Percentiles rank a stretch among this genome's conserved stretches.
These are phyloP conservation scores for Beauveria sp. DNA, from an alignment of 2,329 filamentous ascomycete species.

Conservation along the genomic window DNA sequence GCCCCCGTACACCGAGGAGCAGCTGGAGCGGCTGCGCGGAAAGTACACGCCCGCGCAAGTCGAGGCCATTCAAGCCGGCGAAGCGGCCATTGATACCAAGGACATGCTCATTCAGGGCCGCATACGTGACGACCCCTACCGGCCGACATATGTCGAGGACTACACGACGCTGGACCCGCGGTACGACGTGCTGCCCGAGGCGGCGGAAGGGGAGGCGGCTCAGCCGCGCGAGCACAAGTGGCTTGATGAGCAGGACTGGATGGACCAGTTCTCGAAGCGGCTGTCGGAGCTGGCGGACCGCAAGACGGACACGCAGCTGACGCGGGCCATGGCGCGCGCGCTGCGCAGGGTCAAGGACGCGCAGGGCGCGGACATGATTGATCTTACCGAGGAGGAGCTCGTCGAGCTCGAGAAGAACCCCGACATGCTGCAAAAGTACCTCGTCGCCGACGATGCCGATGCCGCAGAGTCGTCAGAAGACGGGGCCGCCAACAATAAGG, in stretches of 20 bases:
- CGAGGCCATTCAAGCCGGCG: slow-evolving; percentile 72
- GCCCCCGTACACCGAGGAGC: slow-evolving; percentile 58
- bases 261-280: slow-evolving; percentile 46
- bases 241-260: slow-evolving; percentile 53
- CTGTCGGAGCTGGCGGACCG: slow-evolving; percentile 35
- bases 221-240: slow-evolving; percentile 47
- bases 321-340: slow-evolving; percentile 33
- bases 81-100: slow-evolving; percentile 63
- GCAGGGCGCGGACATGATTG: slow-evolving; percentile 34
- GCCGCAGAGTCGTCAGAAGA: slow-evolving; percentile 14
- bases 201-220: slow-evolving; percentile 26
- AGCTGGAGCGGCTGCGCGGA: slow-evolving; percentile 53
- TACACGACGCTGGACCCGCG: slow-evolving; percentile 69
- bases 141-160: slow-evolving; percentile 72
- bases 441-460: slow-evolving; percentile 24
- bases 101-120: slow-evolving; percentile 69
- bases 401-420: slow-evolving; percentile 31
- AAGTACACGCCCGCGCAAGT: slow-evolving; percentile 77
- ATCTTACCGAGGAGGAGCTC: slow-evolving; percentile 43
- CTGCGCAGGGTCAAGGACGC: slow-evolving; percentile 34
- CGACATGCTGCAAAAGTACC: slow-evolving; percentile 30
- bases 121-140: slow-evolving; percentile 64
- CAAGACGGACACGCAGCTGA: slow-evolving; percentile 35
- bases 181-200: slow-evolving; percentile 58
- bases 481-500: slow-evolving; percentile 14